Percentiles rank a stretch among this genome's conserved stretches.
Evolutionary conservation across 192 early-diverging fungal species (phyloP).

Genomic region (Mortierella claussenii): DNA sequence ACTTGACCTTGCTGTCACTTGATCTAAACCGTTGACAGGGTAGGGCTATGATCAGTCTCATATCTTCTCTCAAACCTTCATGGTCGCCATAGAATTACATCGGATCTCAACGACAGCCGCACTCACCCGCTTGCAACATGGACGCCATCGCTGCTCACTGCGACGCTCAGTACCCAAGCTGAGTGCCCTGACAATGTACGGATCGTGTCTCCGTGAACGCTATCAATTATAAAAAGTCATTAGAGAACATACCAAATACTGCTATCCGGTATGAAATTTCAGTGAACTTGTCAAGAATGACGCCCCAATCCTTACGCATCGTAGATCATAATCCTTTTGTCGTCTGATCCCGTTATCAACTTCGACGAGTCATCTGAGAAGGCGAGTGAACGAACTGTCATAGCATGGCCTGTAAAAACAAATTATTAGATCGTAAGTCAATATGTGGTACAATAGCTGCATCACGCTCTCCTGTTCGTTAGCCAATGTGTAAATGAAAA

Average conservation of each 20-base stretch:
- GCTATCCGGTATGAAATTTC: background rate
- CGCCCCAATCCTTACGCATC: constrained; percentile 30
- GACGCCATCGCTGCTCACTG: constrained; percentile 68
- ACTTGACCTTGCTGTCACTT: constrained; percentile 82
- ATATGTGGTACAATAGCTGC: background rate
- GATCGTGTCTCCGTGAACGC: constrained; percentile 80
- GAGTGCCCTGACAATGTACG: constrained; percentile 80
- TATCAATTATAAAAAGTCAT: constrained; percentile 60
- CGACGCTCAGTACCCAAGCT: constrained; percentile 83
- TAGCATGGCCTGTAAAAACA: constrained; percentile 69
- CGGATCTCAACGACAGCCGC: too few species aligned
- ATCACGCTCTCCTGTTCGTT: background rate
- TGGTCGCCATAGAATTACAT: too few species aligned
- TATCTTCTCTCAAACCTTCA: too few species aligned
- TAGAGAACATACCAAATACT: background rate
- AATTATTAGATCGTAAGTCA: background rate
- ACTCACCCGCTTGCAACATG: constrained; percentile 71
- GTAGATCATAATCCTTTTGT: constrained; percentile 73
- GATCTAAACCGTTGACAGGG: constrained; percentile 37
- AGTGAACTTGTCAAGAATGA: background rate
- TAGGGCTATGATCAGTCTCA: background rate
- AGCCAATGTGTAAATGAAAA: background rate
- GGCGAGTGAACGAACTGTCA: constrained; percentile 77
- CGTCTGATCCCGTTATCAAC: constrained; percentile 82
- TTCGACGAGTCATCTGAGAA: constrained; percentile 78